phyloP scores from a whole-genome alignment of 768 basidiomycete species.

The Psilocybe cyanescens region DNA sequence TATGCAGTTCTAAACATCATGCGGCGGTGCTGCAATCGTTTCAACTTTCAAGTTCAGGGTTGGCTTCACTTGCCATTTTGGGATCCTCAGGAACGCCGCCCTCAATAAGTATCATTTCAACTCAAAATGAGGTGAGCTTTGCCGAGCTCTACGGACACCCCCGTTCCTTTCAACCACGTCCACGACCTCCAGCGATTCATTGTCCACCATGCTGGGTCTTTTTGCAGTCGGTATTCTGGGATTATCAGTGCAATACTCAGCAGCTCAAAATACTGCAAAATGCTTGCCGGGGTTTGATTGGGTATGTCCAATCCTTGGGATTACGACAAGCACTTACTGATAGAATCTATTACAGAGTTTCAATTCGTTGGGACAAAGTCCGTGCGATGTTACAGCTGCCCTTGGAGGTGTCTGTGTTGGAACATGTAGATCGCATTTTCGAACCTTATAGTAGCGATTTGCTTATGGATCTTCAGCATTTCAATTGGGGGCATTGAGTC shows the following conservation, averaged over 20 bases:
- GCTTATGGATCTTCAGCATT: constrained; percentile 29
- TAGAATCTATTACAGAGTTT: constrained; percentile 31
- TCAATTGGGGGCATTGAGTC: constrained; percentile 32
- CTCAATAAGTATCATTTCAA: not conserved
- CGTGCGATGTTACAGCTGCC: constrained; percentile 47
- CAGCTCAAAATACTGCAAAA: constrained; percentile 22
- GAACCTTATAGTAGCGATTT: not conserved
- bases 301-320: constrained; percentile 20
- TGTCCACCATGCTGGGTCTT: constrained; percentile 18
- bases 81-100: constrained; percentile 13
- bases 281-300: constrained; percentile 26
- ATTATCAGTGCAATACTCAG: constrained; percentile 12
- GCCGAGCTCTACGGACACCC: constrained; percentile 12
- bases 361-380: constrained; percentile 43
- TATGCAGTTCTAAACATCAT: too few species aligned
- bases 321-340: not conserved
- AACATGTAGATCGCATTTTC: constrained; percentile 30
- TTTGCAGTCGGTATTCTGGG: constrained; percentile 14
- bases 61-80: not conserved
- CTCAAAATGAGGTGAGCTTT: constrained; percentile 8
- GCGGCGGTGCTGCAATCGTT: not conserved
- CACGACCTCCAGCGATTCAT: not conserved
- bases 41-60: not conserved
- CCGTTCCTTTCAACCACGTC: constrained; percentile 4
- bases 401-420: constrained; percentile 44